Base-by-base conservation (phyloP, 805 yeast genomes). In the Babjeviella inositovora region DNA sequence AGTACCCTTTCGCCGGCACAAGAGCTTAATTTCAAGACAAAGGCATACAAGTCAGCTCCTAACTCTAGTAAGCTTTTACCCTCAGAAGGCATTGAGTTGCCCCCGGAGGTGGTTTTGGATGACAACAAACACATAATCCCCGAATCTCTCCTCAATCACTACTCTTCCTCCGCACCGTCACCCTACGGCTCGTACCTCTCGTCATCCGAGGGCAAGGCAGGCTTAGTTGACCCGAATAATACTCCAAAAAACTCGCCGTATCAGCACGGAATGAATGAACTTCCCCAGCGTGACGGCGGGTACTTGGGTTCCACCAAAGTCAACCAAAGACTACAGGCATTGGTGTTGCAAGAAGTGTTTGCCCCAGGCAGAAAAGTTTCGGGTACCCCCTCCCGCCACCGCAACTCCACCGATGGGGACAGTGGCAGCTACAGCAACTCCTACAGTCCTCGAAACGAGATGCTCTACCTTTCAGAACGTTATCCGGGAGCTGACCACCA, bases 41-140 rank as follows among this genome's bases (percentile, higher is more conserved):
- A 20, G 23, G 11, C 12, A 13, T 7, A 15, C 16, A 3, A 18
- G 9, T 24, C 36, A 5, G 26, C 37, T 8, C 28, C 37, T 8
- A 24, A 20, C 8, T 13, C 22, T 3, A 14, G 21, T 13, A 27
- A 19, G 12, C 14, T 28, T 5, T 17, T 18, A 19, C 21, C 16
- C n/a, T 8, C 8, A 6, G 39, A 36, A 18, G 44, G 27, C 7
- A 37, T 36, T 28, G 54, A 43, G 19, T 37, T 43, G 5, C 56
- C 69, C 7, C 79, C 87, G 3, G 95, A 82, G 39, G 97, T 87
- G n/a, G 71, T 79, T 2, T 57, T 87, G 16, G 85, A 82, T 43
- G 97, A 87, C 39, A 87, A 87, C 45, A 73, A 68, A 28, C 98
- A 87, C 45, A 85, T 87, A 26, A 73, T 87, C 15, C 95, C 97